phyloP scores from a whole-genome alignment of 805 yeast species.

The Wickerhamiella allomyrinae region DNA sequence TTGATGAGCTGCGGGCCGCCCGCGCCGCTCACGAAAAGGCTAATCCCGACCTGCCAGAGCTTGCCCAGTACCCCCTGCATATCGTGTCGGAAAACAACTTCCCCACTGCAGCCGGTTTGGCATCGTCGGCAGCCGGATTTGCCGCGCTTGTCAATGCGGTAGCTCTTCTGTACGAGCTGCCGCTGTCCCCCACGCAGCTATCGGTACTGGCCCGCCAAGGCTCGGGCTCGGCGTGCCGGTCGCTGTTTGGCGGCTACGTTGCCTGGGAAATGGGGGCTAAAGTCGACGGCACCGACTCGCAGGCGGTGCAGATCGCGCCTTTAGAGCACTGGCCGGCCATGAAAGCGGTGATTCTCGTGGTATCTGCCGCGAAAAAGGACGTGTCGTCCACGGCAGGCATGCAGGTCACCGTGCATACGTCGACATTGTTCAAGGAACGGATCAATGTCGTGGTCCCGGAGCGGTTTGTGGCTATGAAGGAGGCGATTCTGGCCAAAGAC shows the following conservation, averaged over 20 bases:
- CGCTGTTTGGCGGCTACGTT: constrained; percentile 92
- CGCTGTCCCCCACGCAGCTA: constrained; percentile 72
- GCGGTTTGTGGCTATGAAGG: constrained; percentile 70
- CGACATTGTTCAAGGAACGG: constrained; percentile 73
- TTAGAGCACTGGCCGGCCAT: constrained; percentile 78
- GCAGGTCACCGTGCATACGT: constrained; percentile 87
- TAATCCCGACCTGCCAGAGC: constrained; percentile 41
- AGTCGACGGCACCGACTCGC: constrained; percentile 77
- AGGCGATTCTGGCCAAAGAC: constrained; percentile 57
- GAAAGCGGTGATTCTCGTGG: constrained; percentile 86
- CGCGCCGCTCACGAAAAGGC: constrained; percentile 46
- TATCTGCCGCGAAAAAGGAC: constrained; percentile 85
- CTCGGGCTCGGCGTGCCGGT: constrained; percentile 96
- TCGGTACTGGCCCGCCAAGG: constrained; percentile 95
- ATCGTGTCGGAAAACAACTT: constrained; percentile 90
- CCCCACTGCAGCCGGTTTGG: constrained; percentile 98
- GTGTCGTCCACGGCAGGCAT: constrained; percentile 91
- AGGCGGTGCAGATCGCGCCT: constrained; percentile 86
- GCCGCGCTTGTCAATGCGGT: constrained; percentile 90
- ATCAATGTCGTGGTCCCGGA: constrained; percentile 70
- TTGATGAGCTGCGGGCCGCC: constrained; percentile 55
- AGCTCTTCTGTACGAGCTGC: constrained; percentile 69
- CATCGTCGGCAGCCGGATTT: constrained; percentile 96
- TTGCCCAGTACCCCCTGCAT: constrained; percentile 41
- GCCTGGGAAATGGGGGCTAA: constrained; percentile 95